phyloP scores from a whole-genome alignment of 2,329 filamentous ascomycete species.

The Colletotrichum sp. region DNA sequence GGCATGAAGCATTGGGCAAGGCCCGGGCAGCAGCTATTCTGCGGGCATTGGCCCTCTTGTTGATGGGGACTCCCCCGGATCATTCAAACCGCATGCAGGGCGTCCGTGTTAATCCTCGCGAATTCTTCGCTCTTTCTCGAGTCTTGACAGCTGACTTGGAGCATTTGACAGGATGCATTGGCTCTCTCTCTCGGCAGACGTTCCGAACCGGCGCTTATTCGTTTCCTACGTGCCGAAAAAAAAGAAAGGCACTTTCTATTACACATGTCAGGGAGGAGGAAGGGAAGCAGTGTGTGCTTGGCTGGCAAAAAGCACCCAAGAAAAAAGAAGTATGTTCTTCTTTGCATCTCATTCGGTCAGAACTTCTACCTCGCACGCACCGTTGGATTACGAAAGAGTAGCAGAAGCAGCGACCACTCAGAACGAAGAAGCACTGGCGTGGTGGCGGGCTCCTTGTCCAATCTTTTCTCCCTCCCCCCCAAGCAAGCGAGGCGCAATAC shows the following conservation, averaged over 20 bases:
- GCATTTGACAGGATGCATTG: neutral
- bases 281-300: neutral
- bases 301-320: neutral
- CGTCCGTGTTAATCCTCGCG: neutral
- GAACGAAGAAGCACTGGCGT: neutral
- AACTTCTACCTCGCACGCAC: neutral
- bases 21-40: neutral
- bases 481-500: neutral
- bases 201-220: neutral
- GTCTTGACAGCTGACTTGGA: neutral
- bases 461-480: neutral
- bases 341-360: neutral
- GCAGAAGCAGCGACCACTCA: neutral
- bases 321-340: neutral
- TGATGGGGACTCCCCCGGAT: neutral
- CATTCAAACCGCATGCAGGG: neutral
- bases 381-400: neutral
- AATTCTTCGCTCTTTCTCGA: neutral
- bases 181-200: neutral
- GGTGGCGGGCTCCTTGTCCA: neutral
- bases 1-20: neutral
- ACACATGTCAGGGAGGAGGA: neutral
- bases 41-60: neutral
- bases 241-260: neutral
- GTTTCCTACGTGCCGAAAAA: neutral